Evolutionary conservation across 2,329 filamentous ascomycete genomes (phyloP).

Genomic region (Pseudogymnoascus sp.): DNA sequence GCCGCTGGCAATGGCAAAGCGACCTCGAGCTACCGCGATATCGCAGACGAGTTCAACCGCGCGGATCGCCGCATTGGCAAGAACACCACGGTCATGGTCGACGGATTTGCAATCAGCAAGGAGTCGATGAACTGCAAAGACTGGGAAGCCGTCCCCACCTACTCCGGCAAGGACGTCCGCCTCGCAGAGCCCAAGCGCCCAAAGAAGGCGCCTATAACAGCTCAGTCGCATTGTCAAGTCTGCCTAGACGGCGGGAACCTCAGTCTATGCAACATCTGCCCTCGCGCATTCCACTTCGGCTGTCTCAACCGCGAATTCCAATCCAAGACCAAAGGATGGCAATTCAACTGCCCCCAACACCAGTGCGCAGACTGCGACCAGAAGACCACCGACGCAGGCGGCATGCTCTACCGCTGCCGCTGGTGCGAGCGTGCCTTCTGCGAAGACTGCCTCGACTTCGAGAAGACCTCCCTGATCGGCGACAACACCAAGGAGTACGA

Average conservation of each 20-base stretch:
- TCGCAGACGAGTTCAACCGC: conserved; percentile 32
- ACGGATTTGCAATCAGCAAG: conserved; percentile 47
- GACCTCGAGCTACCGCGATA: conserved; percentile 24
- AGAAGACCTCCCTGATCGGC: conserved; percentile 40
- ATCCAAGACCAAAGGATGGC: conserved; percentile 33
- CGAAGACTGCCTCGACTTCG: conserved; percentile 49
- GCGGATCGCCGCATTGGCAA: conserved; percentile 45
- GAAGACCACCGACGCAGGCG: conserved; percentile 36
- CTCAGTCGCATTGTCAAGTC: conserved; percentile 43
- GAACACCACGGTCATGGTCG: conserved; percentile 47
- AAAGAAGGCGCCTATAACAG: conserved; percentile 38
- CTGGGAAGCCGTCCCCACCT: conserved; percentile 49
- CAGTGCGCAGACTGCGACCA: conserved; percentile 43
- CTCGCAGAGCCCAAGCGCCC: conserved; percentile 39
- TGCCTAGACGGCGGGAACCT: conserved; percentile 42
- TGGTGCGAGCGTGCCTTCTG: conserved; percentile 48
- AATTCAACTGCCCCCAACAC: conserved; percentile 49
- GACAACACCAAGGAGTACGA: conserved; percentile 44
- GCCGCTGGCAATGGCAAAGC: conserved; percentile 25
- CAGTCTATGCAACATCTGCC: conserved; percentile 42
- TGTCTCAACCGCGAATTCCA: conserved; percentile 38
- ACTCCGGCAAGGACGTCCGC: conserved; percentile 45
- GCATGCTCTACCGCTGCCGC: conserved; percentile 40
- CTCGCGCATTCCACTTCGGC: conserved; percentile 42
- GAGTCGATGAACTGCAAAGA: conserved; percentile 42